These are phyloP conservation scores for Solanum hybrid DNA, from an alignment of 305 asterid genomes.

Conservation along the genomic window DNA sequence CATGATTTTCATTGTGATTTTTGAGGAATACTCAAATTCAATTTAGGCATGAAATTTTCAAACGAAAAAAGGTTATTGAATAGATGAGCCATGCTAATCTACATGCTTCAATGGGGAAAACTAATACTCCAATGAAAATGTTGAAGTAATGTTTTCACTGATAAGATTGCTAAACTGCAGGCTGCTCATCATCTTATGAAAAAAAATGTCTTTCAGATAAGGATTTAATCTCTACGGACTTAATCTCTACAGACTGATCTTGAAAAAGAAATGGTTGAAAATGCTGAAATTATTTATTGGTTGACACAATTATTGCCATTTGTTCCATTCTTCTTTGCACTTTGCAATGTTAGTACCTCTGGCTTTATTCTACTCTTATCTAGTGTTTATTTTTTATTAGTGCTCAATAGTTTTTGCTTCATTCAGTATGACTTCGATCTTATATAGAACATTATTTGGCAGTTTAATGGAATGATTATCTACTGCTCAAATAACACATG, in stretches of 20 bases:
- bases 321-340: background rate
- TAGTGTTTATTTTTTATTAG: background rate
- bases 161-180: background rate
- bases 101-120: background rate
- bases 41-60: background rate
- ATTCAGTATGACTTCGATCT: background rate
- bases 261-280: background rate
- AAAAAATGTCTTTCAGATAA: no score
- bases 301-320: background rate
- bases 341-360: background rate
- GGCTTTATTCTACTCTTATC: background rate
- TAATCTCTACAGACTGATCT: background rate
- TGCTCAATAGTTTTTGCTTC: background rate
- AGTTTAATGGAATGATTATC: background rate
- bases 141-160: background rate
- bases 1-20: background rate
- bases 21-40: background rate
- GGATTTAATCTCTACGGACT: background rate
- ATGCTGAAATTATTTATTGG: background rate
- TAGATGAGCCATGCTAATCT: background rate
- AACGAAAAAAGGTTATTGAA: background rate
- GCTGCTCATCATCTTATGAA: background rate
- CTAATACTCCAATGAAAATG: background rate
- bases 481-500: background rate
- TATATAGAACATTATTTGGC: background rate